phyloP scores from a whole-genome alignment of 2,329 filamentous ascomycete species.

The Claviceps humidiphila region DNA sequence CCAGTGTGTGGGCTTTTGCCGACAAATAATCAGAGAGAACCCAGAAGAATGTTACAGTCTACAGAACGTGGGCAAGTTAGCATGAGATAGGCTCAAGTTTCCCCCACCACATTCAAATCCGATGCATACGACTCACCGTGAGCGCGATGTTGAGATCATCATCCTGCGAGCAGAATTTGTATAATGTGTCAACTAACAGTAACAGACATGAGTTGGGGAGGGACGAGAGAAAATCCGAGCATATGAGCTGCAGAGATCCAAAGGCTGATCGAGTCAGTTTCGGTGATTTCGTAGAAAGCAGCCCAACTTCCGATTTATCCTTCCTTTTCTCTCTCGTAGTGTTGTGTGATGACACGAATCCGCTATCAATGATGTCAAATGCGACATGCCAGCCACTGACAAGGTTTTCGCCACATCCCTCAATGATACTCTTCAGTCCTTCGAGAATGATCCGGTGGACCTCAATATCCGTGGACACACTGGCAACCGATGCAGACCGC shows the following conservation, averaged over 20 bases:
- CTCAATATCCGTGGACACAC: slow-evolving; percentile 55
- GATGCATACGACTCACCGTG: slow-evolving; percentile 43
- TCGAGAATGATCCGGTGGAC: slow-evolving; percentile 73
- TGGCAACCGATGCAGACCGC: slow-evolving; percentile 40
- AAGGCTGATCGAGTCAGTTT: slow-evolving; percentile 79
- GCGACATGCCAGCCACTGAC: slow-evolving; percentile 73
- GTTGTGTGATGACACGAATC: slow-evolving; percentile 44
- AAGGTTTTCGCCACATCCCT: slow-evolving; percentile 76
- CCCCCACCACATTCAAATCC: not conserved
- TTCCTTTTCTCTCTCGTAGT: slow-evolving; percentile 20
- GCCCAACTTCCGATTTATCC: slow-evolving; percentile 14
- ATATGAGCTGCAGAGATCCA: slow-evolving; percentile 78
- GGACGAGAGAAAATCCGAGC: slow-evolving; percentile 79
- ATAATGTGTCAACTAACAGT: slow-evolving; percentile 73
- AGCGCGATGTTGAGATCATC: slow-evolving; percentile 92
- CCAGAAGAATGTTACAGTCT: slow-evolving; percentile 93
- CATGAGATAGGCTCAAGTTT: not conserved
- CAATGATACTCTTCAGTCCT: slow-evolving; percentile 67
- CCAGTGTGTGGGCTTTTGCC: slow-evolving; percentile 41
- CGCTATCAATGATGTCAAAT: slow-evolving; percentile 73
- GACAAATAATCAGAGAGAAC: slow-evolving; percentile 81
- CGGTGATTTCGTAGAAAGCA: slow-evolving; percentile 46
- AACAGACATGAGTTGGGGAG: slow-evolving; percentile 59
- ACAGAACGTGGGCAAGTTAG: not conserved
- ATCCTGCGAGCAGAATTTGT: slow-evolving; percentile 76